phyloP scores from a whole-genome alignment of 228 moss, liverwort and hornwort species.

The Sphagnum fallax region DNA sequence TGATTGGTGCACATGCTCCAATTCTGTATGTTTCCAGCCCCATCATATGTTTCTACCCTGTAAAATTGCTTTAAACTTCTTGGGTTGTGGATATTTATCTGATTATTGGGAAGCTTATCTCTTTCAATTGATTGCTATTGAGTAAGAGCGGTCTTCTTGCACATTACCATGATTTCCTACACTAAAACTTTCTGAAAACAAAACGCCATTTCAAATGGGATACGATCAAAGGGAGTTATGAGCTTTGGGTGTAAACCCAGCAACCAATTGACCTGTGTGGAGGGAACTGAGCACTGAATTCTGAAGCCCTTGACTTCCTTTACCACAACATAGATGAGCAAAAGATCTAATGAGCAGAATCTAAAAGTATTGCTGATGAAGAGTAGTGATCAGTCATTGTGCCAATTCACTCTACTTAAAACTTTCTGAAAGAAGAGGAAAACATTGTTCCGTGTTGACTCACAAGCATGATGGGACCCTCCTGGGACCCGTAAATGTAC shows the following conservation, averaged over 20 bases:
- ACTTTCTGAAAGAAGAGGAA: background rate
- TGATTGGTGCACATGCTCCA: background rate
- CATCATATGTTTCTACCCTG: background rate
- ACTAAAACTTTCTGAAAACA: too few species aligned
- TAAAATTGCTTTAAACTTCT: background rate
- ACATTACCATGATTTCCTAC: too few species aligned
- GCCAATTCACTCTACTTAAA: background rate
- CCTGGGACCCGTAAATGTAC: conserved; percentile 40
- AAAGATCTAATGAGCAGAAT: background rate
- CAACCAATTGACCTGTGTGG: too few species aligned
- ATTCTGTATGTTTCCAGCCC: background rate
- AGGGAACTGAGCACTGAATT: too few species aligned
- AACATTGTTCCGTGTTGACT: conserved; percentile 4
- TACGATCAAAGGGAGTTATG: too few species aligned
- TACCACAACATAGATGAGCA: background rate
- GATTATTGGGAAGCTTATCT: too few species aligned
- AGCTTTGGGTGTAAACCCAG: too few species aligned
- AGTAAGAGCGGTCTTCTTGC: too few species aligned
- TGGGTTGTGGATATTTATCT: background rate
- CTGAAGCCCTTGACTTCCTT: background rate
- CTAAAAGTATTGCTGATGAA: too few species aligned
- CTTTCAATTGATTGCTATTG: too few species aligned
- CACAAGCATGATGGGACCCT: conserved; percentile 62
- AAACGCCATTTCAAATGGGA: too few species aligned
- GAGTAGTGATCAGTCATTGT: too few species aligned